Base-by-base conservation (phyloP, 225 moss, liverwort and hornwort genomes). In the Anthoceros angustus region DNA sequence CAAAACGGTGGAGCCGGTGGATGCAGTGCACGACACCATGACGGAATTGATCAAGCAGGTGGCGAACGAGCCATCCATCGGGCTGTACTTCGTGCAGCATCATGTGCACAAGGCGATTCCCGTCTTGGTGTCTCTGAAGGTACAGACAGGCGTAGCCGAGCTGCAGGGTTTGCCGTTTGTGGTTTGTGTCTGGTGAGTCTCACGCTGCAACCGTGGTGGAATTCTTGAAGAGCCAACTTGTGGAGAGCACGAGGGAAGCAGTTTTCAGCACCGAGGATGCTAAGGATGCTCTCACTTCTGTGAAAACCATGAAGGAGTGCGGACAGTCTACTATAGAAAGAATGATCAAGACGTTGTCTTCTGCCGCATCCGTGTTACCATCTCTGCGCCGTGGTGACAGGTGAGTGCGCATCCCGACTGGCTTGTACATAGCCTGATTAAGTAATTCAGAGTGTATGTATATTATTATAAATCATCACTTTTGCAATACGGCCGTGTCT, bases 81-180 rank as follows among this genome's bases (percentile, higher is more conserved):
- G 91, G 42, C 95, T 98, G 39, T 98, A 86, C 74, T 98, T 98
- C 76, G 95, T 98, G 70, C 95, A 98, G 75, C 91, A 98, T 74
- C 95, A 98, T 80, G 95, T 98, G 63, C 95, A 91, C n/a, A 91
- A 82, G 76, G 95, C 91, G 62, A 88, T 98, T 45, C 95, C 95
- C 23, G 88, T 78, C 10, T 82, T 98, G 63, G 74, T 98, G 60
- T 78, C 76, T 18, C 77, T 98, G 23, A 98, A 91, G 95, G 95
- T 98, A 45, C n/a, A 5, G 25, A 14, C 39, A 41, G 42, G 9
- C n/a, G 20, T 26, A 42, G 66, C 14, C 8, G 42, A 66, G 66
- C 40, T 42, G 11, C 65, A 41, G 41, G 21, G n/a, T 66, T 39
- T 43, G n/a, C 40, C 41, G n/a, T 24, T n/a, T 32, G 7, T 16